phyloP scores from a whole-genome alignment of 306 rosid genomes.

The Vigna radiata region DNA sequence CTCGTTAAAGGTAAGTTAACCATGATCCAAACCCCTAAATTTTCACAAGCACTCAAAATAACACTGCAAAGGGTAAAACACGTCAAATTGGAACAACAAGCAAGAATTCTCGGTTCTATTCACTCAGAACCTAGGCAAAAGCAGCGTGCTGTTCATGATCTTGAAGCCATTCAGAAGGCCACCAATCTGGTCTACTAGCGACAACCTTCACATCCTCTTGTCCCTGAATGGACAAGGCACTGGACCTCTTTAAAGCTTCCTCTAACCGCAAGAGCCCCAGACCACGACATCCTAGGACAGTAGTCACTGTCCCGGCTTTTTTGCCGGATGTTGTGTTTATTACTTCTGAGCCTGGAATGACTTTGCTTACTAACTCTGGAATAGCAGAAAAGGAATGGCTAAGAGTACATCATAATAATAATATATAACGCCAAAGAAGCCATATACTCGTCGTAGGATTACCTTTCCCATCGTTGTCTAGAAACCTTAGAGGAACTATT shows the following conservation, averaged over 20 bases:
- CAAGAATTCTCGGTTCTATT: background rate
- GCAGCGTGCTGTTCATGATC: slow-evolving; percentile 50
- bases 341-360: slow-evolving; percentile 69
- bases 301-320: slow-evolving; percentile 69
- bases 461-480: slow-evolving; percentile 70
- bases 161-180: slow-evolving; percentile 62
- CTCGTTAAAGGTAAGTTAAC: background rate
- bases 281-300: slow-evolving; percentile 74
- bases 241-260: slow-evolving; percentile 61
- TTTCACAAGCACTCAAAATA: background rate
- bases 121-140: slow-evolving; percentile 39
- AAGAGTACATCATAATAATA: slow-evolving; percentile 1
- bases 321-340: slow-evolving; percentile 57
- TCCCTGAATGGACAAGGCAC: slow-evolving; percentile 62
- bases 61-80: background rate
- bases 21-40: slow-evolving; percentile 1
- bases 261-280: slow-evolving; percentile 81
- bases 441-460: slow-evolving; percentile 28
- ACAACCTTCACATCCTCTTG: slow-evolving; percentile 68
- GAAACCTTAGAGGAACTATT: slow-evolving; percentile 70
- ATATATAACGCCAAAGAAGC: background rate
- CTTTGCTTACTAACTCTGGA: slow-evolving; percentile 63
- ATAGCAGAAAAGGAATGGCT: slow-evolving; percentile 34
- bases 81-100: background rate
- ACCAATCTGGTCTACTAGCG: slow-evolving; percentile 66